Evolutionary conservation across 495 filamentous ascomycete genomes (phyloP), one percentile per base, ranked within the genome.

Genomic region (Neurospora sp.): DNA sequence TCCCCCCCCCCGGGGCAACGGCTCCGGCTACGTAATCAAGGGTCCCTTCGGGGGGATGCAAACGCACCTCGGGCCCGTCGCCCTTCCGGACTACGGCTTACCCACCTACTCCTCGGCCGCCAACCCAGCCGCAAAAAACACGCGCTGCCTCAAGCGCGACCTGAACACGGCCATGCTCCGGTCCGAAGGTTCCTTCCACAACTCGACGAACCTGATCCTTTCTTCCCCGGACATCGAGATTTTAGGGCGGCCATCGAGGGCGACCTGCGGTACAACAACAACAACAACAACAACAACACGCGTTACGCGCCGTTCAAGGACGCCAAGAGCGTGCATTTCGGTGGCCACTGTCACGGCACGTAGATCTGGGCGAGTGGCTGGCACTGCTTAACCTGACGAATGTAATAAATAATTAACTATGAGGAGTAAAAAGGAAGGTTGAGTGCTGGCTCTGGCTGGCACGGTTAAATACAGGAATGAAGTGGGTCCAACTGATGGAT

Each of bases 71-170:
- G 89, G 89, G 7, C 89, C 89, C 1, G 84, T 84, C 9, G 75
- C 70, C 28, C 75, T 86, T 45, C 78, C 77, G 0, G 19, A 76
- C 3, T 79, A 80, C 69, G 75, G 79, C 54, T 74, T 73, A 31
- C 75, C 82, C 36, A 77, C 78, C 34, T 37, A 74, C 8, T 74
- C 77, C 13, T 74, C 74, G 5, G 70, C 70, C 5, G 72, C 71
- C 34, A 72, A 76, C n/a, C 71, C 73, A 19, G 72, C 77, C 0
- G 76, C 75, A n/a, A 78, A 84, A 77, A 90, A 90, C 79, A 89
- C 89, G 4, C 87, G 90, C 69, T 92, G 92, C 74, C 79, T 94
- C 70, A 86, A 82, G 71, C 87, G 92, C 15, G 91, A 93, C 74
- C 82, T 94, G 45, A 87, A 86, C 69, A 76, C 84, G 10, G 81